Percentiles rank a stretch among this genome's conserved stretches.
Evolutionary conservation across 192 early-diverging fungal species (phyloP).

Genomic region (Kappamyces sp.): DNA sequence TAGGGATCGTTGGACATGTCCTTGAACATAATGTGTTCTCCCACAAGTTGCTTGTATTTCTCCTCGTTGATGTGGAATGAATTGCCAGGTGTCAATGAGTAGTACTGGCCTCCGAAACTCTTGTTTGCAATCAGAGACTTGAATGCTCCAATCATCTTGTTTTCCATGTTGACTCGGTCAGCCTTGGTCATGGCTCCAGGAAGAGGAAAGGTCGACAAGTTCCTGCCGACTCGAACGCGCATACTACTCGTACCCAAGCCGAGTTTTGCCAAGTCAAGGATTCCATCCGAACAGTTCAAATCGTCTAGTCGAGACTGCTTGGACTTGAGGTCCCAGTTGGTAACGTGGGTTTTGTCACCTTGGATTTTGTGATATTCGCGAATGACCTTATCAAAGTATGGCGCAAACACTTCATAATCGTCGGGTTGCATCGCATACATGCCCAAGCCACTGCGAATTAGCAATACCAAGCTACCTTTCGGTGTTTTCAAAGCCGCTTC

Average conservation of each 20-base stretch:
- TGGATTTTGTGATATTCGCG: conserved; percentile 16
- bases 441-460: neutral
- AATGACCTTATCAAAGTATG: conserved; percentile 8
- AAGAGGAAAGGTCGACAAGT: conserved; percentile 1
- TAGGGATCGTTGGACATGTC: conserved; percentile 12
- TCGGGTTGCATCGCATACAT: conserved; percentile 17
- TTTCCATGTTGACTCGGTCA: conserved; percentile 16
- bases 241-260: conserved; percentile 13
- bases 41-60: conserved; percentile 10
- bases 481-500: conserved; percentile 9
- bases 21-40: conserved; percentile 17
- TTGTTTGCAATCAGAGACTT: conserved; percentile 8
- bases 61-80: conserved; percentile 4
- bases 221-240: conserved; percentile 8
- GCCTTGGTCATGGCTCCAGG: conserved; percentile 11
- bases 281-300: conserved; percentile 1
- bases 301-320: neutral
- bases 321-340: conserved; percentile 7
- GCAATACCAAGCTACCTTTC: neutral
- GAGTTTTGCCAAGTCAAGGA: conserved; percentile 11
- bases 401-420: conserved; percentile 12
- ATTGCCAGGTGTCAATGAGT: conserved; percentile 11
- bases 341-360: conserved; percentile 4
- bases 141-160: conserved; percentile 6
- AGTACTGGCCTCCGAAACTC: conserved; percentile 5